phyloP scores from a whole-genome alignment of 2,329 filamentous ascomycete genomes.

The Elsinoe arachidis region DNA sequence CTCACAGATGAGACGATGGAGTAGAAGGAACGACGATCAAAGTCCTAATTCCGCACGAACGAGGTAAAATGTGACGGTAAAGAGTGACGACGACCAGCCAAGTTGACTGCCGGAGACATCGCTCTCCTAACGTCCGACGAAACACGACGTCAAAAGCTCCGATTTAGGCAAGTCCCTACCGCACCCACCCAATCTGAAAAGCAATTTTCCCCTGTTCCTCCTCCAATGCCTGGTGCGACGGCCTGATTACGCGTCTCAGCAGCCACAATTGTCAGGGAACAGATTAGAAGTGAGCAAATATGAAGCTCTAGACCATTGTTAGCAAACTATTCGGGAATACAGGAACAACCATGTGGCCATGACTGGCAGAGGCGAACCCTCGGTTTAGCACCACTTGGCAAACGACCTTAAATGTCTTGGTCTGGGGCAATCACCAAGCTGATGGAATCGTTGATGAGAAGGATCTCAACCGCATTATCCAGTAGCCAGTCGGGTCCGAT shows the following conservation, averaged over 20 bases:
- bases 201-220: background rate
- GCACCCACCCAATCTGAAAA: constrained; percentile 1
- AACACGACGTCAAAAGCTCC: constrained; percentile 5
- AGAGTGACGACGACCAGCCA: background rate
- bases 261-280: constrained; percentile 2
- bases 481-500: background rate
- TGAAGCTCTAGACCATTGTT: background rate
- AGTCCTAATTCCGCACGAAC: background rate
- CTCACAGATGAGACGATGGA: background rate
- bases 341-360: background rate
- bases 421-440: constrained; percentile 1
- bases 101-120: constrained; percentile 1
- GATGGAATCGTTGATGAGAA: background rate
- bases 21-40: constrained; percentile 1
- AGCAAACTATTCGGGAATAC: background rate
- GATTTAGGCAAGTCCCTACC: constrained; percentile 3
- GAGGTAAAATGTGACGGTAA: background rate
- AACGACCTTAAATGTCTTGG: constrained; percentile 1
- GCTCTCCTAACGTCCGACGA: constrained; percentile 3
- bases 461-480: background rate
- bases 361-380: background rate
- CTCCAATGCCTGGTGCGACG: background rate
- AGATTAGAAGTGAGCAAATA: background rate
- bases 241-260: constrained; percentile 6
- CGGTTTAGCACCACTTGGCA: constrained; percentile 3